These are phyloP conservation scores for Globisporangium cederbergense DNA, from an alignment of 352 stramenopile genomes.

Conservation along the genomic window DNA sequence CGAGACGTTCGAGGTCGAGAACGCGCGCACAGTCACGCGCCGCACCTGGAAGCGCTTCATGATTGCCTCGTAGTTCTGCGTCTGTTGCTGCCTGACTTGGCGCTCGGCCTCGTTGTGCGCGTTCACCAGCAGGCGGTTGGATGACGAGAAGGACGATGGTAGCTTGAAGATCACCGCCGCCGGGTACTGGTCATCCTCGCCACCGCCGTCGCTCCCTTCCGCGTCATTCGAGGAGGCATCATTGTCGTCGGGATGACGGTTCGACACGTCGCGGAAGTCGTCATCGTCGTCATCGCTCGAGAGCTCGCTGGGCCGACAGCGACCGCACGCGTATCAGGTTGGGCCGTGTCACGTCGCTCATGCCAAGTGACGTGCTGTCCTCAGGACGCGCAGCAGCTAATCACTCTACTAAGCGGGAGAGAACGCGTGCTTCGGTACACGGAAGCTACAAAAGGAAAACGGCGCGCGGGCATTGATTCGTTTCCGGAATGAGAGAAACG, in stretches of 20 bases:
- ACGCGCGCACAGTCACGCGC: neutral
- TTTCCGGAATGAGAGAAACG: too few species aligned
- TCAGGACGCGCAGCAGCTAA: neutral
- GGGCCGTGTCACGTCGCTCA: neutral
- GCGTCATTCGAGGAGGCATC: neutral
- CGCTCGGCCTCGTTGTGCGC: constrained; percentile 3
- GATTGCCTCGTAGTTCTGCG: constrained; percentile 5
- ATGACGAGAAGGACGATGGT: neutral
- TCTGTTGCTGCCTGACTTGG: neutral
- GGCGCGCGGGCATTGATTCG: too few species aligned
- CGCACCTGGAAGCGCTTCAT: constrained; percentile 12
- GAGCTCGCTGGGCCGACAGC: neutral
- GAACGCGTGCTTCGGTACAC: too few species aligned
- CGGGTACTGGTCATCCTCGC: neutral
- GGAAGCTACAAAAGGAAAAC: too few species aligned
- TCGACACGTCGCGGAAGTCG: neutral
- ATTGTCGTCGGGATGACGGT: neutral
- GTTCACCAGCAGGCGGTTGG: neutral
- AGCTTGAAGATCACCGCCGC: neutral
- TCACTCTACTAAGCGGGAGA: too few species aligned
- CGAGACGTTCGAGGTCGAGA: constrained; percentile 5
- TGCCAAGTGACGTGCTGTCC: neutral
- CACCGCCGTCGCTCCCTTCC: neutral
- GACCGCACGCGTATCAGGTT: neutral
- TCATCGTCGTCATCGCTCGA: neutral